These are phyloP conservation scores for Xylariaceae sp. DNA, from an alignment of 2,329 filamentous ascomycete genomes.

Conservation along the genomic window DNA sequence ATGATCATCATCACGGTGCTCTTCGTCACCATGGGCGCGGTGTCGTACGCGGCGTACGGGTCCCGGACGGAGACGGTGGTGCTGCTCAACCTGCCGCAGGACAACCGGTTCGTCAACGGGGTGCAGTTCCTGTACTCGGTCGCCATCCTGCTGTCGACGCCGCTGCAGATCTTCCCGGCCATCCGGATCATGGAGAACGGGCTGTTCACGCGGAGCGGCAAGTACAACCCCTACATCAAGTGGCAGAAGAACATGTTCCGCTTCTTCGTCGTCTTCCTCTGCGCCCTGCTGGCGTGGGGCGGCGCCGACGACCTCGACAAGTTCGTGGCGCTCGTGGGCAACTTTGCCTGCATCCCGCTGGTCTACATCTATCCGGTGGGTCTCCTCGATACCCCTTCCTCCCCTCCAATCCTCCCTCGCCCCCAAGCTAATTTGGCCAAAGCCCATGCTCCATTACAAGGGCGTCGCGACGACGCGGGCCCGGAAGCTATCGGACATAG, in stretches of 20 bases:
- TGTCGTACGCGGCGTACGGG: slow-evolving; percentile 94
- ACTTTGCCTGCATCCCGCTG: slow-evolving; percentile 93
- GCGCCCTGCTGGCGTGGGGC: slow-evolving; percentile 81
- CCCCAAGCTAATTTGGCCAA: no score
- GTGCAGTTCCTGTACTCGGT: slow-evolving; percentile 97
- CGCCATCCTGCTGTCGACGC: slow-evolving; percentile 92
- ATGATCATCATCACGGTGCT: slow-evolving; percentile 93
- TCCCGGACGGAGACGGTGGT: slow-evolving; percentile 95
- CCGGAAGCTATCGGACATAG: slow-evolving; percentile 65
- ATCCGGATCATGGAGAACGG: slow-evolving; percentile 95
- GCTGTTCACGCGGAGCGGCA: slow-evolving; percentile 86
- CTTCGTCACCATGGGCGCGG: slow-evolving; percentile 83
- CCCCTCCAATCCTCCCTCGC: slow-evolving; percentile 4
- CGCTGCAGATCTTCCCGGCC: slow-evolving; percentile 93
- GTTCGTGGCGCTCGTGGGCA: slow-evolving; percentile 92
- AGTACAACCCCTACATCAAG: slow-evolving; percentile 98
- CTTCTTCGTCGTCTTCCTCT: slow-evolving; percentile 84
- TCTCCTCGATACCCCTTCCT: slow-evolving; percentile 16
- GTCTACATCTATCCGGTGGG: slow-evolving; percentile 97
- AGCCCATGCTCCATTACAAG: slow-evolving; percentile 86
- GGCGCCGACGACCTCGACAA: slow-evolving; percentile 93
- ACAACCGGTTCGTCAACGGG: slow-evolving; percentile 88
- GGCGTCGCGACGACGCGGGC: slow-evolving; percentile 63
- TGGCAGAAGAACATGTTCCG: slow-evolving; percentile 99
- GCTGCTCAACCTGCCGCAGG: slow-evolving; percentile 90